phyloP scores from a whole-genome alignment of 345 rosid species.

The Clarkia xantiana region DNA sequence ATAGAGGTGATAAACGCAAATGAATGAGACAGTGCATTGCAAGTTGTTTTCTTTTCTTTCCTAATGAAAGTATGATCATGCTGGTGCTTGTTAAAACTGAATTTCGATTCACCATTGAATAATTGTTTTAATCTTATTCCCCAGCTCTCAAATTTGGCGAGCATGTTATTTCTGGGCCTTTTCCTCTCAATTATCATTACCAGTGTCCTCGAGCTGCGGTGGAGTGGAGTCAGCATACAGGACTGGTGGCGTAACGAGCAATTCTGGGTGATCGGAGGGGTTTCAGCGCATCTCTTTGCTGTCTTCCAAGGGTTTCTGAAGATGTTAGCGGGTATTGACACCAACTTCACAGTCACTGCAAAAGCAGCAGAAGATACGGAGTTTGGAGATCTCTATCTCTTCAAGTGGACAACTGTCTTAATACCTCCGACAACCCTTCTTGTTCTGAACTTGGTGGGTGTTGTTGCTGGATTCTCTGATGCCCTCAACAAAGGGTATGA shows the following conservation, averaged over 20 bases:
- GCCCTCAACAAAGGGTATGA: conserved; percentile 94
- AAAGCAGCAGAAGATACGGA: conserved; percentile 85
- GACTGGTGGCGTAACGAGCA: conserved; percentile 95
- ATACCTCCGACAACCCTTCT: conserved; percentile 84
- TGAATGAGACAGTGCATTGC: no score
- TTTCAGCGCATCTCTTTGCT: conserved; percentile 90
- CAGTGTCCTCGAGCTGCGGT: conserved; percentile 75
- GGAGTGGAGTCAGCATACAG: conserved; percentile 96
- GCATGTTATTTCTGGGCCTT: conserved; percentile 78
- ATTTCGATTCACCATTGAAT: no score
- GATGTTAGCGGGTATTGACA: conserved; percentile 83
- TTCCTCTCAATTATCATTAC: conserved; percentile 78
- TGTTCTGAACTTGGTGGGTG: conserved; percentile 75
- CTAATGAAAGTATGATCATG: no score
- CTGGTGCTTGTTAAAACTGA: no score
- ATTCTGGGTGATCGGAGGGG: conserved; percentile 97
- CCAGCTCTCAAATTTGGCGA: conserved; percentile 88
- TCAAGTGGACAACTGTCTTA: conserved; percentile 89
- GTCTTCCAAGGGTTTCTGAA: conserved; percentile 92
- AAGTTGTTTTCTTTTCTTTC: no score
- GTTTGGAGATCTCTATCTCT: conserved; percentile 77
- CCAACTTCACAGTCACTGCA: conserved; percentile 88
- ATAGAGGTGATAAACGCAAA: no score
- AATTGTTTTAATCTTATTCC: background rate
- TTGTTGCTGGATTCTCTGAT: conserved; percentile 94